Base-by-base conservation (phyloP, 108 stramenopile species). In the Nitzschia sp. region DNA sequence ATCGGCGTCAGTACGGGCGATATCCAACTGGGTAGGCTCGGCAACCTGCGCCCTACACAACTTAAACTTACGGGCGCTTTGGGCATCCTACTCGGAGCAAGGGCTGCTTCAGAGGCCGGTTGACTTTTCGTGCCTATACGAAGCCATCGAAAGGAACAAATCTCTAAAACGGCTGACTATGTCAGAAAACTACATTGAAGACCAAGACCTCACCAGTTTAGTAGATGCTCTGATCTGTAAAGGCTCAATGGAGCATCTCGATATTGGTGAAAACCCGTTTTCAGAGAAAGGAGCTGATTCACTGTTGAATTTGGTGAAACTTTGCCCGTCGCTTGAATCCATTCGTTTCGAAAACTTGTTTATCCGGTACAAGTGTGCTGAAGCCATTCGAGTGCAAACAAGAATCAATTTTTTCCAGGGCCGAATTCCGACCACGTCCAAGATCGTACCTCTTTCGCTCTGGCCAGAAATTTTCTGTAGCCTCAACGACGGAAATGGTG, bases 201-300 rank as follows among this genome's bases (percentile, higher is more conserved):
- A 59, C 27, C 13, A 24, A 2, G 73, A 74, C 8, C 26, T 66
- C 31, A 3, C 26, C 9, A n/a, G 35, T 3, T 54, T 74, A 13
- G 24, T 49, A 23, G 1, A 24, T 15, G 54, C 65, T 5, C 11
- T 74, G 25, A 26, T 31, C 1, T 21, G 26, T 15, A 45, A 25
- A 23, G 21, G 8, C 9, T 11, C 29, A 9, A 29, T 74, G 24
- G 1, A 18, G 9, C 32, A 35, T 23, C 31, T 74, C 4, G 64
- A 74, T 29, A 25, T 74, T 0, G 73, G 57, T 32, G 65, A 59
- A 21, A 74, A 74, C 32, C 73, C 73, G 3, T 74, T 66, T 36
- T 46, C 49, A 0, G 73, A 74, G 46, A 48, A 35, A 33, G 73
- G 73, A 0, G 73, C 73, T 0, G 8, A 15, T 13, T 5, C 17